Conservation (phyloP, 2,329 filamentous ascomycete species). For the Erysiphe pulchra region DNA sequence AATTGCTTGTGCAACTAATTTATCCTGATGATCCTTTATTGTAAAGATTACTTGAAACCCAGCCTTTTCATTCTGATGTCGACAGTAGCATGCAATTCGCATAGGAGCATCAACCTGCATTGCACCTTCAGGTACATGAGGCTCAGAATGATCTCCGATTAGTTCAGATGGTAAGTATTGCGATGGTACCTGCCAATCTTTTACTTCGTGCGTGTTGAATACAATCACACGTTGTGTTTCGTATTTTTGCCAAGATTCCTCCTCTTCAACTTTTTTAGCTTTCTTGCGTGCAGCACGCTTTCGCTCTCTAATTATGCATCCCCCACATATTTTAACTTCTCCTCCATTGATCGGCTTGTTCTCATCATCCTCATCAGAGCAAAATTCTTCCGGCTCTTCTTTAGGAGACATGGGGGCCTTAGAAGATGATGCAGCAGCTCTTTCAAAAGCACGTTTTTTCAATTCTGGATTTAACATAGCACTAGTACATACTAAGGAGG, state of each 20-base stretch:
- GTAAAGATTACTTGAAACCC: constrained; percentile 91
- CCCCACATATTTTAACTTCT: constrained; percentile 74
- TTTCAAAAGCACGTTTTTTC: constrained; percentile 30
- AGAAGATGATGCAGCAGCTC: constrained; percentile 14
- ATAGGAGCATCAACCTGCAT: constrained; percentile 70
- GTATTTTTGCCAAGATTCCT: constrained; percentile 61
- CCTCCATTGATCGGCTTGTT: constrained; percentile 64
- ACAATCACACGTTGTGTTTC: constrained; percentile 65
- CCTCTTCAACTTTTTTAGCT: constrained; percentile 76
- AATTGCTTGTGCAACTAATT: constrained; percentile 59
- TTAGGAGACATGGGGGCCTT: constrained; percentile 7
- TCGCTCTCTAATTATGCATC: constrained; percentile 77
- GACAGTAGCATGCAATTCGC: constrained; percentile 92
- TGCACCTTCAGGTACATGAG: constrained; percentile 27
- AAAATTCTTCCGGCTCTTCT: constrained; percentile 5
- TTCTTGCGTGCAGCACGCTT: constrained; percentile 86
- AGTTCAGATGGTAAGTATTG: constrained; percentile 23
- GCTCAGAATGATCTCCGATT: constrained; percentile 19
- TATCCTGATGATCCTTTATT: constrained; percentile 55
- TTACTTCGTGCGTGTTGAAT: constrained; percentile 72
- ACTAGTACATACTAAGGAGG: constrained; percentile 72
- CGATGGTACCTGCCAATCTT: constrained; percentile 49
- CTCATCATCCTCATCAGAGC: constrained; percentile 19
- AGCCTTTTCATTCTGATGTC: constrained; percentile 79
- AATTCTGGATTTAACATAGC: constrained; percentile 55